Base-by-base conservation (phyloP, 2,329 filamentous ascomycete species). In the Thielaviopsis cerberus region DNA sequence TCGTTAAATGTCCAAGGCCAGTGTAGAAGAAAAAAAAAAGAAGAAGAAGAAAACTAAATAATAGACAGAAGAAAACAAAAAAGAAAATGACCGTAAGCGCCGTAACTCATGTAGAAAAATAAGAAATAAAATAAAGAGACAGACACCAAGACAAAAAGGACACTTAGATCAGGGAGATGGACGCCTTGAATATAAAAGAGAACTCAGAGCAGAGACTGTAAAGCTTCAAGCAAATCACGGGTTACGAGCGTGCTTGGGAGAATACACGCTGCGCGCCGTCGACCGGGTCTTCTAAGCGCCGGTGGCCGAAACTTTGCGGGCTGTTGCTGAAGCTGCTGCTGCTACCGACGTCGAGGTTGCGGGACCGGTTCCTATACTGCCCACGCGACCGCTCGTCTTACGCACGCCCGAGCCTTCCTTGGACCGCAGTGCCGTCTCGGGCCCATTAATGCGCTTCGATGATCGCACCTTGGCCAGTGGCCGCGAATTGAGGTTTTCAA, bases 371-470 rank as follows among this genome's bases (percentile, higher is more conserved):
- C 72, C 76, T 59, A 78, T 72, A 66, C 80, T 84, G 54, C 80
- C 81, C 15, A 85, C 72, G 50, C 82, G 76, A 41, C 81, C 81
- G 64, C 81, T 84, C 4, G 78, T 82, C 73, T 85, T 85, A 61
- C 82, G 77, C 52, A 83, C 74, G 52, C 74, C 80, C 7, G 70
- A 70, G 27, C 72, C 70, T 59, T 79, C 75, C 66, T 77, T 79
- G 62, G 70, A 69, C 22, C 76, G 73, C 22, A 76, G 70, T 54
- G 75, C 69, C 34, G 76, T 73, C 55, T 77, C 78, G 5, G 59
- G 58, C 3, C 57, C 59, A 4, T 34, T 59, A 11, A 57, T 59
- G 45, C 57, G 48, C 41, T 58, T 59, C 26, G 59, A 58, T 3
- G 59, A 52, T 34, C 59, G 59, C 13, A 61, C 57, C 54, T 61